Base-by-base conservation (phyloP, 257 asterid species). In the Eustoma russellianum region DNA sequence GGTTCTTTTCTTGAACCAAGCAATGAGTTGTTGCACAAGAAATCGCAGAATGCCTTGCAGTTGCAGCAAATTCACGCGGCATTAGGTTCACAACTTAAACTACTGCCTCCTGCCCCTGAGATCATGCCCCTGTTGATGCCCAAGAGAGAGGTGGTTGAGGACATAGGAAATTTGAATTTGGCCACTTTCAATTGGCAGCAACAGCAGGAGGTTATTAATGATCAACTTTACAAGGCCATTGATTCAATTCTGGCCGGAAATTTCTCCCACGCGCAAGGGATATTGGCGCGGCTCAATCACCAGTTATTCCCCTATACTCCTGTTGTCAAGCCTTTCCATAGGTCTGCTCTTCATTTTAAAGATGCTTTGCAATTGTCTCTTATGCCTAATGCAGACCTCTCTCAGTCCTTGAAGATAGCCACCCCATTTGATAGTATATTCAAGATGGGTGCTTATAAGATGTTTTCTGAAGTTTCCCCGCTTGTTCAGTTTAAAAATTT, bases 271-370 rank as follows among this genome's bases (percentile, higher is more conserved):
- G 82, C 79, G 74, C 79, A 72, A 60, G 66, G 66, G 82, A 76
- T 76, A 75, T 75, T 75, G 81, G 75, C 81, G 81, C 78, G 81
- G 81, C 81, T 75, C 81, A 75, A 75, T 75, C 81, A 76, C 63
- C 68, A 65, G 65, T 70, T 78, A 57, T 53, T 74, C 50, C 78
- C 76, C 41, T 70, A 74, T 56, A 50, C 74, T 53, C 78, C 76
- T 45, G 52, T 40, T 52, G 78, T 55, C 11, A 71, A 71, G 60
- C 77, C 85, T 52, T 68, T 66, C 10, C 61, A 61, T 43, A 78
- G 79, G 74, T 69, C 81, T 63, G 81, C 77, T 58, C 63, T 63
- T 38, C 73, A 67, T 43, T 65, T 79, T 57, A 79, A 70, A 63
- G 80, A 76, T 62, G 83, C 86, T 44, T 47, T 79, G 52, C 73